Evolutionary conservation across 2,329 filamentous ascomycete genomes (phyloP), one percentile per base, ranked within the genome.

Genomic region (Anthostomella pinea): DNA sequence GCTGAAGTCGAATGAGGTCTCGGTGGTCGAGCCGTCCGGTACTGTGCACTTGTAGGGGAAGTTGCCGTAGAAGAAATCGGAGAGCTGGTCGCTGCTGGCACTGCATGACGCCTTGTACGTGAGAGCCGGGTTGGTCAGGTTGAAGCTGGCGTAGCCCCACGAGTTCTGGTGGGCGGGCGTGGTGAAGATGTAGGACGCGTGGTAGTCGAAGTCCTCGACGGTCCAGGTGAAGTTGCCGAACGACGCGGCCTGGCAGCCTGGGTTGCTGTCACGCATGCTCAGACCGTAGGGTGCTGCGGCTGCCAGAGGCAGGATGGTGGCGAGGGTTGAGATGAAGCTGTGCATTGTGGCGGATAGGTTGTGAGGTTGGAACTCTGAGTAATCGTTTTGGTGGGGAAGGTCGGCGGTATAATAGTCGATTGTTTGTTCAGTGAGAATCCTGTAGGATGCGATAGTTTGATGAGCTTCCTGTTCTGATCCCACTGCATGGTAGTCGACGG

Each of bases 151-250:
- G 40, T 63, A 62, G 31, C 72, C 73, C 56, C 57, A 64, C 2
- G 65, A 65, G 53, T 67, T 70, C 45, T 75, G 70, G 58, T 77
- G 73, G 3, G 72, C 60, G 0, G 73, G 72, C 2, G 69, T 75
- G 11, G 62, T 63, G 62, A 73, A 75, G 52, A 60, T 55, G 54
- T 69, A 72, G 8, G 59, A 64, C n/a, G 66, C 65, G 53, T 70
- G 65, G 62, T 63, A 76, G 53, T 68, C 63, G 41, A 77, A 72
- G 53, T 59, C 51, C 29, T 59, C 46, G 27, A 75, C 48, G 1
- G 52, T 56, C 70, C 72, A 76, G 5, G 39, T 20, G 40, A 68
- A 66, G 42, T 50, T 26, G 23, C 43, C 35, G 35, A 62, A 56
- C 1, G 66, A 64, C 10, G 45, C 39, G 5, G 50, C 41, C 16